These are phyloP conservation scores for Kwoniella sp. DNA, from an alignment of 768 basidiomycete genomes.

Conservation along the genomic window DNA sequence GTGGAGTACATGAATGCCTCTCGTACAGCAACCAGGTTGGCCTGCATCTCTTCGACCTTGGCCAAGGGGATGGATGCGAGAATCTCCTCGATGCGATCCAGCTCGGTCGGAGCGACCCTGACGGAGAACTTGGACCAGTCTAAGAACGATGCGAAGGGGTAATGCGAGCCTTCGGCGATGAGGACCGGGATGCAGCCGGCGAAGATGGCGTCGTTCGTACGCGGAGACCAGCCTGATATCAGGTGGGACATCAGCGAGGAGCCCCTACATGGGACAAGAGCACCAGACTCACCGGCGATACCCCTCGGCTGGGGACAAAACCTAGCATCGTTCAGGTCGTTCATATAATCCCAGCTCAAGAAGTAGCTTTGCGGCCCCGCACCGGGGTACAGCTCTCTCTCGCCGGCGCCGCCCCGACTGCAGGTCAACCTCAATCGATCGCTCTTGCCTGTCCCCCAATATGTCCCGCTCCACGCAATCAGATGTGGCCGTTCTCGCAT, in stretches of 20 bases:
- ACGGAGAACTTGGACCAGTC: conserved; percentile 53
- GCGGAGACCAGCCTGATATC: conserved; percentile 50
- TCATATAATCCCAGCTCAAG: conserved; percentile 46
- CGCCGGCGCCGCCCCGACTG: conserved; percentile 33
- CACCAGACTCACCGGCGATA: conserved; percentile 38
- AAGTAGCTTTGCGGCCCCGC: conserved; percentile 37
- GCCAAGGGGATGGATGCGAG: conserved; percentile 45
- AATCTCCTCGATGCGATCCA: conserved; percentile 51
- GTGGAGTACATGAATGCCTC: conserved; percentile 52
- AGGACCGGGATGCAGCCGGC: conserved; percentile 54
- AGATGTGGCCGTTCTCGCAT: conserved; percentile 34
- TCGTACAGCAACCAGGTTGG: conserved; percentile 49
- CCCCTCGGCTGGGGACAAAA: conserved; percentile 49
- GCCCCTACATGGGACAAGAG: background rate
- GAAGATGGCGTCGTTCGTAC: conserved; percentile 52
- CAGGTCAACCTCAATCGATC: conserved; percentile 44
- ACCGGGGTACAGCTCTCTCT: conserved; percentile 32
- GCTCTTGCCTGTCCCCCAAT: conserved; percentile 50
- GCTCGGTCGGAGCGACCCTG: conserved; percentile 48
- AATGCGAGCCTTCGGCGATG: conserved; percentile 51
- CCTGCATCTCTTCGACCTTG: conserved; percentile 49
- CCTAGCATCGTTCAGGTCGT: conserved; percentile 39
- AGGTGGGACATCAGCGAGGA: background rate
- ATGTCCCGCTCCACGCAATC: conserved; percentile 46
- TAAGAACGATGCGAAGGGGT: conserved; percentile 51